These are phyloP conservation scores for Nicotiana tomentosiformis DNA, from an alignment of 257 asterid species.

Conservation along the genomic window DNA sequence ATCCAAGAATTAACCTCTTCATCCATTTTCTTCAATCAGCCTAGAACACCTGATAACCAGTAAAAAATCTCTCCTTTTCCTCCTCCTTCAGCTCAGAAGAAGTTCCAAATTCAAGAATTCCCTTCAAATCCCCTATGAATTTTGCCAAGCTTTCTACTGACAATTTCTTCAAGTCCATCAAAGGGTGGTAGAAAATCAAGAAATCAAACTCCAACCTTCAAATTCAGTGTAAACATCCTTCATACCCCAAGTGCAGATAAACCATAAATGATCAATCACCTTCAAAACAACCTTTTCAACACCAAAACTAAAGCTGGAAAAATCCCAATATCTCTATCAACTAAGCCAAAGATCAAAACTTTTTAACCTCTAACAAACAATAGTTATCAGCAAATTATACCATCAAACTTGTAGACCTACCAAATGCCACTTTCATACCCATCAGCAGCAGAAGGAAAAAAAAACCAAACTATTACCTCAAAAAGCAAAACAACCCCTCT, in stretches of 20 bases:
- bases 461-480: slow-evolving; percentile 13
- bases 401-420: slow-evolving; percentile 12
- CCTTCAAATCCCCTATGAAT: slow-evolving; percentile 13
- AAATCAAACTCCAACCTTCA: slow-evolving; percentile 32
- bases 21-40: slow-evolving; percentile 40
- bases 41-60: slow-evolving; percentile 16
- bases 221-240: slow-evolving; percentile 20
- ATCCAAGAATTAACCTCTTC: slow-evolving; percentile 83
- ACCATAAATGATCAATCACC: neutral
- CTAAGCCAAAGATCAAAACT: slow-evolving; percentile 9
- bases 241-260: slow-evolving; percentile 14
- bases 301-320: neutral
- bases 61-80: slow-evolving; percentile 10
- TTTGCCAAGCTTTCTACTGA: slow-evolving; percentile 4
- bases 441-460: neutral
- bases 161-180: slow-evolving; percentile 22
- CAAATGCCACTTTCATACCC: slow-evolving; percentile 16
- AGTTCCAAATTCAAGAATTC: slow-evolving; percentile 23
- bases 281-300: neutral
- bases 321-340: slow-evolving; percentile 2
- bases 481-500: slow-evolving; percentile 19
- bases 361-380: slow-evolving; percentile 15
- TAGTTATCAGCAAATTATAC: neutral
- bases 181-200: slow-evolving; percentile 21
- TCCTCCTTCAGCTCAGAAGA: slow-evolving; percentile 10